A percentile compares a stretch with the other conserved stretches of the same genome.
Evolutionary conservation across 768 basidiomycete genomes (phyloP).

Genomic region (Fomitopsis pulvina): DNA sequence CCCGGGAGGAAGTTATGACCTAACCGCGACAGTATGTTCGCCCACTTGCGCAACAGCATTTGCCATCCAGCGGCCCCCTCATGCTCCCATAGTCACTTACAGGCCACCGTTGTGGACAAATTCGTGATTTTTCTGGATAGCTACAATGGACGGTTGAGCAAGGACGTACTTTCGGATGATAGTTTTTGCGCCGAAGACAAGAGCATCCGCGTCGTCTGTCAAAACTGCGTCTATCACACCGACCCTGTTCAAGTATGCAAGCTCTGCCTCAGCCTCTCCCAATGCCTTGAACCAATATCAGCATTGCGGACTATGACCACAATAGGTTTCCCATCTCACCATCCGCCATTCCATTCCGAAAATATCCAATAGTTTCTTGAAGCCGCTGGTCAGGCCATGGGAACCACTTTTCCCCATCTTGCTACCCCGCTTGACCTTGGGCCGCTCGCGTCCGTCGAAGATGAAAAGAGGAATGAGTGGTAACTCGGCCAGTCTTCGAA

Average conservation of each 20-base stretch:
- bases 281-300: slow-evolving; percentile 26
- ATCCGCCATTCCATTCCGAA: slow-evolving; percentile 24
- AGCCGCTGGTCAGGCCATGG: slow-evolving; percentile 14
- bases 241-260: slow-evolving; percentile 33
- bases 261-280: slow-evolving; percentile 45
- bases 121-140: no score
- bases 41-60: no score
- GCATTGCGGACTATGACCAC: background rate
- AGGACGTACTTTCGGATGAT: slow-evolving; percentile 32
- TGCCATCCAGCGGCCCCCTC: no score
- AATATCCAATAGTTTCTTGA: slow-evolving; percentile 18
- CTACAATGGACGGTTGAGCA: background rate
- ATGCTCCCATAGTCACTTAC: no score
- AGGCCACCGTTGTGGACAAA: no score
- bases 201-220: slow-evolving; percentile 41
- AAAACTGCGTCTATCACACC: slow-evolving; percentile 39
- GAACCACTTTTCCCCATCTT: slow-evolving; percentile 20
- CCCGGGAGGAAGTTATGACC: no score
- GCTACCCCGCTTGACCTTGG: slow-evolving; percentile 33
- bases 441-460: slow-evolving; percentile 39
- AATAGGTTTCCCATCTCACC: slow-evolving; percentile 14
- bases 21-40: no score
- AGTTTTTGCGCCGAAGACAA: slow-evolving; percentile 39
- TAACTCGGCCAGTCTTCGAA: slow-evolving; percentile 28
- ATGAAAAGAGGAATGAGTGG: slow-evolving; percentile 40